phyloP scores from a whole-genome alignment of 208 protist genomes.

The Blechomonas ayalai region DNA sequence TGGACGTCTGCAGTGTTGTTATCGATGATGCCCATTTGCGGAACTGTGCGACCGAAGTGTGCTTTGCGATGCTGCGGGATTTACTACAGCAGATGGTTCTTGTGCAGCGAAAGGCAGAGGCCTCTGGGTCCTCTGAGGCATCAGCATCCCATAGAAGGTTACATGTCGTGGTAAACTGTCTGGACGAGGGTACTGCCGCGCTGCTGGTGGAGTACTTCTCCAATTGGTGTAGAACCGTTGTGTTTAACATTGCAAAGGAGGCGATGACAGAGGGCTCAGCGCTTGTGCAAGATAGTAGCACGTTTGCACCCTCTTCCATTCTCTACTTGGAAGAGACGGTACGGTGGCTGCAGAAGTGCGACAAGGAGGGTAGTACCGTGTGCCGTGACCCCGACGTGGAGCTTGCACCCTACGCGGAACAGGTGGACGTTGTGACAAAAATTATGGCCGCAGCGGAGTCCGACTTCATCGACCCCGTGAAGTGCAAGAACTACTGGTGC shows the following conservation, averaged over 20 bases:
- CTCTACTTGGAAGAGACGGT: conserved; percentile 78
- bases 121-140: neutral
- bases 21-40: conserved; percentile 80
- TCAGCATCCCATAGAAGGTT: conserved; percentile 7
- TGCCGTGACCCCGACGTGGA: conserved; percentile 45
- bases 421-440: conserved; percentile 69
- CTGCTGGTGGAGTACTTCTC: conserved; percentile 49
- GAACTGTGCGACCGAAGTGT: conserved; percentile 59
- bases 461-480: conserved; percentile 44
- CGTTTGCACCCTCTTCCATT: conserved; percentile 10
- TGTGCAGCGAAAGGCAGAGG: neutral
- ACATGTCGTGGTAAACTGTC: conserved; percentile 65
- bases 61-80: conserved; percentile 48
- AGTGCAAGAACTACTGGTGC: conserved; percentile 52
- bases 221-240: no score
- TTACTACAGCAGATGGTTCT: conserved; percentile 25
- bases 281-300: neutral
- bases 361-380: conserved; percentile 56
- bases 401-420: conserved; percentile 48
- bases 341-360: conserved; percentile 72
- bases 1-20: conserved; percentile 68
- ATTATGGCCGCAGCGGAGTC: conserved; percentile 56
- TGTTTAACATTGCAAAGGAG: no score
- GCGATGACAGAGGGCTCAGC: neutral
- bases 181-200: conserved; percentile 42